A percentile compares a stretch with the other conserved stretches of the same genome.
Conservation (phyloP, 805 yeast species). For the Myxozyma nipponensis region DNA sequence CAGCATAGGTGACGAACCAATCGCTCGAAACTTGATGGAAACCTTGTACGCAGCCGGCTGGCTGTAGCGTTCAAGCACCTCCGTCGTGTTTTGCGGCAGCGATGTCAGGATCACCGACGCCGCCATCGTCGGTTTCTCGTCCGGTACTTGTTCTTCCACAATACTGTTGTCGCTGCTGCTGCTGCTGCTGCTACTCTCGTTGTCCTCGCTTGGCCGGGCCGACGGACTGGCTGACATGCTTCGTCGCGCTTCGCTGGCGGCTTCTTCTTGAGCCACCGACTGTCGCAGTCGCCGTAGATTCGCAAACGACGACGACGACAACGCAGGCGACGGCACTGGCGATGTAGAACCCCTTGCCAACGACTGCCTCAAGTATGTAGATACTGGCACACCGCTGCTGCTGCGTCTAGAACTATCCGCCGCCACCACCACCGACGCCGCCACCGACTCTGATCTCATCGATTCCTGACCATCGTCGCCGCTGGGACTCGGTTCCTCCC, state of each 20-base stretch:
- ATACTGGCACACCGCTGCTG: no score
- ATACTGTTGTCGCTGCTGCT: conserved; percentile 21
- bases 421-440: no score
- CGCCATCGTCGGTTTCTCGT: conserved; percentile 33
- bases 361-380: neutral
- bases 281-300: neutral
- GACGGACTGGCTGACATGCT: neutral
- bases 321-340: neutral
- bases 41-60: conserved; percentile 34
- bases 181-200: neutral
- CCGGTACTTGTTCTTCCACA: conserved; percentile 34
- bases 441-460: no score
- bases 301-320: neutral
- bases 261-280: neutral
- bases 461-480: no score
- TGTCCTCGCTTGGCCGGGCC: neutral
- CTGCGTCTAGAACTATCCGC: no score
- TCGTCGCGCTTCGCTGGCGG: neutral
- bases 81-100: conserved; percentile 35
- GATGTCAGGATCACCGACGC: conserved; percentile 36
- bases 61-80: conserved; percentile 31
- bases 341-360: no score
- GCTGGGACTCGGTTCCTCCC: no score
- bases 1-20: conserved; percentile 52
- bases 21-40: conserved; percentile 49